A percentile compares a stretch with the other conserved stretches of the same genome.
Conservation (phyloP, 139 green algal genomes). For the Gonium pectorale region DNA sequence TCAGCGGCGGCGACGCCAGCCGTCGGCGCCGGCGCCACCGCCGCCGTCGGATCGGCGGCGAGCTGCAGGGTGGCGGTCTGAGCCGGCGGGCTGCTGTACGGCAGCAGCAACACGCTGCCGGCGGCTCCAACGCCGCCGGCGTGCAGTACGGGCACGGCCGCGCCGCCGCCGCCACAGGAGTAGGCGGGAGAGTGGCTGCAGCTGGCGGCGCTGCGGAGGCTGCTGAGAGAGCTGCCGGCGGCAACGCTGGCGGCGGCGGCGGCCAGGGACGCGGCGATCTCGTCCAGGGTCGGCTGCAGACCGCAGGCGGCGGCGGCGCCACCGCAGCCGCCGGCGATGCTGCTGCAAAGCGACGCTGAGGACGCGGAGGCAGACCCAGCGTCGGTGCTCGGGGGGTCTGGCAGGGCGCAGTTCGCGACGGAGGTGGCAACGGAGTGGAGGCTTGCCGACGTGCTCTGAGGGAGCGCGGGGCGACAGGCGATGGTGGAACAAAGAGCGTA, state of each 20-base stretch:
- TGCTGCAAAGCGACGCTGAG: not conserved
- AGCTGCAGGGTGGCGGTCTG: too few species aligned
- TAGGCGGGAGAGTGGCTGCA: not conserved
- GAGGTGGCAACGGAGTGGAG: not conserved
- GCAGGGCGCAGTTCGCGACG: not conserved
- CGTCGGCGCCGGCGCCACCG: not conserved
- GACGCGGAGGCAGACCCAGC: not conserved
- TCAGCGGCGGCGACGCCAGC: not conserved
- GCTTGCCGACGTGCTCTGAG: not conserved
- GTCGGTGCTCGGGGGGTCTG: not conserved
- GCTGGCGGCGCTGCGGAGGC: not conserved
- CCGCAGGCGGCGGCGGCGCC: not conserved
- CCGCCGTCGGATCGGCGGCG: too few species aligned
- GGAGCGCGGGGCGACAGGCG: not conserved
- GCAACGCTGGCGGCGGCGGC: not conserved
- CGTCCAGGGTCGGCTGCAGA: not conserved
- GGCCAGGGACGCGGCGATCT: not conserved
- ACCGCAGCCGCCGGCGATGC: not conserved
- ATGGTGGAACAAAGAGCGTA: not conserved
- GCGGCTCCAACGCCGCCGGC: too few species aligned
- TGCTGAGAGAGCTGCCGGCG: too few species aligned
- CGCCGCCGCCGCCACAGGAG: not conserved
- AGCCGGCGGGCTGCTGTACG: too few species aligned
- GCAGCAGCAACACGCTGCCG: too few species aligned
- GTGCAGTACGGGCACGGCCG: not conserved